phyloP scores from a whole-genome alignment of 169 alveolate species.

The Sarcocystis neurona region DNA sequence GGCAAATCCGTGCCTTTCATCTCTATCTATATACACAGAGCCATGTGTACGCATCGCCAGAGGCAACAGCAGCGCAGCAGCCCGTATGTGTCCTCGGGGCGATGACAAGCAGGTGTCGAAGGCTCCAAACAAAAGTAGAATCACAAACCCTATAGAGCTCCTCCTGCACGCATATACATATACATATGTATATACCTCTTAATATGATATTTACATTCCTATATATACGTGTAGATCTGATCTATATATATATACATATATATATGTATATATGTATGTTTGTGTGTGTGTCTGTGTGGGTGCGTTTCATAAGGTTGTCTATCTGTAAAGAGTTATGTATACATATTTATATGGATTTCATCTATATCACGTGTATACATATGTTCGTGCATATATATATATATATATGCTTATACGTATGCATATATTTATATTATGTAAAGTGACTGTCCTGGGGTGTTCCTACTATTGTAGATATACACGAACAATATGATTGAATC shows the following conservation, averaged over 20 bases:
- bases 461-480: too few species aligned
- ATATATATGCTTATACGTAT: neutral
- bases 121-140: too few species aligned
- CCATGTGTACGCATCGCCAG: too few species aligned
- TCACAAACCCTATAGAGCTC: neutral
- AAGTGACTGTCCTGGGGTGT: neutral
- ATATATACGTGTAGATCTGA: neutral
- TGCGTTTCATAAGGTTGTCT: neutral
- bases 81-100: too few species aligned
- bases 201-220: neutral
- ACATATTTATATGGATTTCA: neutral
- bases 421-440: too few species aligned
- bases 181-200: neutral
- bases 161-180: neutral
- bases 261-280: neutral
- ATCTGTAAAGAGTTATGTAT: neutral
- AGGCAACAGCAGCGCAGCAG: too few species aligned
- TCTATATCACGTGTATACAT: neutral
- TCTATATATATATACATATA: neutral
- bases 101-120: too few species aligned
- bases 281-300: neutral
- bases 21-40: too few species aligned
- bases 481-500: too few species aligned
- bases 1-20: too few species aligned
- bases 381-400: neutral